A percentile compares a stretch with the other conserved stretches of the same genome.
Evolutionary conservation across 169 alveolate species (phyloP).

Genomic region (Miamiensis avidus): DNA sequence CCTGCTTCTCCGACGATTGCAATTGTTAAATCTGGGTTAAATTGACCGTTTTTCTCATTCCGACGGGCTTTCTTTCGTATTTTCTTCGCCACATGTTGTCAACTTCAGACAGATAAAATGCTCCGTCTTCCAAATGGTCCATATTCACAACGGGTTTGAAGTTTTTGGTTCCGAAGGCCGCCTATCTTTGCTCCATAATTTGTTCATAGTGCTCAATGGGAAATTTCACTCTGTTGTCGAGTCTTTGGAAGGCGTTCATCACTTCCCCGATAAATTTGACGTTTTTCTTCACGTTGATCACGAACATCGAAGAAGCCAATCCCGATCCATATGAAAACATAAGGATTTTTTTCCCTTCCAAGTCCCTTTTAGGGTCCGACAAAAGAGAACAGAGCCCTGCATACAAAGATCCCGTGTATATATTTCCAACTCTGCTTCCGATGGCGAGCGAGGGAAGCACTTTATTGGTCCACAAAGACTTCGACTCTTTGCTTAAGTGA

Average conservation of each 20-base stretch:
- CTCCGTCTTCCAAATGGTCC: constrained; percentile 67
- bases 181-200: constrained; percentile 43
- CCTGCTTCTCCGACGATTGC: too few species aligned
- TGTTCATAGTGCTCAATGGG: constrained; percentile 42
- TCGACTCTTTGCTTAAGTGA: constrained; percentile 41
- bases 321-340: constrained; percentile 90
- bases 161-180: constrained; percentile 16
- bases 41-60: not conserved
- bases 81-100: constrained; percentile 72
- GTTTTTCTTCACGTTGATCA: constrained; percentile 23
- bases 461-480: constrained; percentile 61
- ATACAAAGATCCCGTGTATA: constrained; percentile 81
- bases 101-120: constrained; percentile 63
- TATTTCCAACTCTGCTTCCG: constrained; percentile 78
- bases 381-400: constrained; percentile 68
- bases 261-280: not conserved
- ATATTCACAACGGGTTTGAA: constrained; percentile 19
- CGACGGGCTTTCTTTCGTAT: constrained; percentile 36
- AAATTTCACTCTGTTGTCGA: constrained; percentile 10
- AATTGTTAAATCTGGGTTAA: too few species aligned
- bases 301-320: constrained; percentile 81
- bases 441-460: constrained; percentile 70
- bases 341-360: constrained; percentile 64
- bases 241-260: constrained; percentile 1
- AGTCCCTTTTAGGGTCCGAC: constrained; percentile 48